phyloP scores from a whole-genome alignment of 108 stramenopile species.

The Ochromonas danica region DNA sequence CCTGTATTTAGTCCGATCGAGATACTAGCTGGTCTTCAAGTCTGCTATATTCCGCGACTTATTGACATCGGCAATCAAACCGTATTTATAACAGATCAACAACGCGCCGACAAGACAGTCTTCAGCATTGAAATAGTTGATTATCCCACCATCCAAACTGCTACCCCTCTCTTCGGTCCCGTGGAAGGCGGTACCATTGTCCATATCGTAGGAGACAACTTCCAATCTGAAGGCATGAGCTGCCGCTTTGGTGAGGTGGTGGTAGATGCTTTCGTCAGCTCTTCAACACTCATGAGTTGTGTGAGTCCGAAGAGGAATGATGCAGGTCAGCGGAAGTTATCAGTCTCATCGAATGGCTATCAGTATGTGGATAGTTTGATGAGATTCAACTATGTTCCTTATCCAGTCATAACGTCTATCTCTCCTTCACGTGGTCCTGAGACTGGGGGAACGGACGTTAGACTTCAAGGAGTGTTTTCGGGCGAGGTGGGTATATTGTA shows the following conservation, averaged over 20 bases:
- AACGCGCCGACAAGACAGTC: no score
- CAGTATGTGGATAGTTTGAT: not conserved
- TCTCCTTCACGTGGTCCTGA: constrained; percentile 2
- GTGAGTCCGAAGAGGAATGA: not conserved
- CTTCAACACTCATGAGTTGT: not conserved
- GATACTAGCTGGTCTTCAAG: no score
- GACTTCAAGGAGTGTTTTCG: not conserved
- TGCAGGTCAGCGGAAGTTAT: not conserved
- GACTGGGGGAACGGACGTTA: constrained; percentile 1
- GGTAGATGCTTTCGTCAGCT: not conserved
- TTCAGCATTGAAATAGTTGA: no score
- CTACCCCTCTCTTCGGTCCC: not conserved
- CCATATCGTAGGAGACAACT: not conserved
- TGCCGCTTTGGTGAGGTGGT: not conserved
- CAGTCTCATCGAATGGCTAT: not conserved
- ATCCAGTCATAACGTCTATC: not conserved
- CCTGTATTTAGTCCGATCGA: no score
- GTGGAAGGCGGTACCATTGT: not conserved
- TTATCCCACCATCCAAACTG: not conserved
- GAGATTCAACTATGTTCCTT: not conserved
- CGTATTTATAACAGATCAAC: no score
- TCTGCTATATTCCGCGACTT: no score
- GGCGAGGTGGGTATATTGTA: no score
- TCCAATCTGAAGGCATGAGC: not conserved
- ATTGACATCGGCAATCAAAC: no score